Conservation (phyloP, 768 basidiomycete genomes). For the Xerocomellus dryophilus region DNA sequence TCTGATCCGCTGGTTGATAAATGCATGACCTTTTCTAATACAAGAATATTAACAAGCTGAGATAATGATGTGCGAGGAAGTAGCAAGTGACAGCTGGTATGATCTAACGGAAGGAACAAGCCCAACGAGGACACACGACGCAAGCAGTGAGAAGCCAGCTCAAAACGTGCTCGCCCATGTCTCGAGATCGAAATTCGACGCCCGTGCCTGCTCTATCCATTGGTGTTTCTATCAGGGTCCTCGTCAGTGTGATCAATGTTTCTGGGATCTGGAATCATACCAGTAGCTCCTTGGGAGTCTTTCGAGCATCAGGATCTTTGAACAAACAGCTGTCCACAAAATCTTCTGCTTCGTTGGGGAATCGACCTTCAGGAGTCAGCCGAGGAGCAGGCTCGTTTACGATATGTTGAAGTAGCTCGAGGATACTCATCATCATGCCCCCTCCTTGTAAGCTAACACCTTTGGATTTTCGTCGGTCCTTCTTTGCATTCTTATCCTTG, state of each 20-base stretch:
- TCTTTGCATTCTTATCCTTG: slow-evolving; percentile 53
- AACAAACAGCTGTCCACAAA: slow-evolving; percentile 89
- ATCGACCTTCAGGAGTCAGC: slow-evolving; percentile 70
- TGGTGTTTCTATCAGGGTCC: slow-evolving; percentile 52
- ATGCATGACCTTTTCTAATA: slow-evolving; percentile 26
- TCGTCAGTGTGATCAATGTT: slow-evolving; percentile 8
- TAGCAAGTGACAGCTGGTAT: slow-evolving; percentile 30
- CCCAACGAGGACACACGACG: slow-evolving; percentile 4
- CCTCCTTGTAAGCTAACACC: slow-evolving; percentile 93
- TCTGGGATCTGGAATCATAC: slow-evolving; percentile 36
- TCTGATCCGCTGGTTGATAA: neutral
- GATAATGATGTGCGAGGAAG: slow-evolving; percentile 31
- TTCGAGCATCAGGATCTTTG: slow-evolving; percentile 84
- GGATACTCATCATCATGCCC: slow-evolving; percentile 96
- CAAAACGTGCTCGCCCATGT: slow-evolving; percentile 78
- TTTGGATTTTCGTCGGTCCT: slow-evolving; percentile 83
- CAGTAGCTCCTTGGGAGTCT: slow-evolving; percentile 84
- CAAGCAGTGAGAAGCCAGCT: slow-evolving; percentile 23
- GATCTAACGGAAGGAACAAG: slow-evolving; percentile 16
- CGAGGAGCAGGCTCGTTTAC: slow-evolving; percentile 97
- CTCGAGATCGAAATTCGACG: slow-evolving; percentile 66
- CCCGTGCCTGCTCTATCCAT: slow-evolving; percentile 68
- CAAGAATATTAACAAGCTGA: slow-evolving; percentile 28
- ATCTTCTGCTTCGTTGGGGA: slow-evolving; percentile 68
- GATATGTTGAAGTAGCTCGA: slow-evolving; percentile 95